Base-by-base conservation (phyloP, 2,329 filamentous ascomycete genomes). In the Alternaria rosae region DNA sequence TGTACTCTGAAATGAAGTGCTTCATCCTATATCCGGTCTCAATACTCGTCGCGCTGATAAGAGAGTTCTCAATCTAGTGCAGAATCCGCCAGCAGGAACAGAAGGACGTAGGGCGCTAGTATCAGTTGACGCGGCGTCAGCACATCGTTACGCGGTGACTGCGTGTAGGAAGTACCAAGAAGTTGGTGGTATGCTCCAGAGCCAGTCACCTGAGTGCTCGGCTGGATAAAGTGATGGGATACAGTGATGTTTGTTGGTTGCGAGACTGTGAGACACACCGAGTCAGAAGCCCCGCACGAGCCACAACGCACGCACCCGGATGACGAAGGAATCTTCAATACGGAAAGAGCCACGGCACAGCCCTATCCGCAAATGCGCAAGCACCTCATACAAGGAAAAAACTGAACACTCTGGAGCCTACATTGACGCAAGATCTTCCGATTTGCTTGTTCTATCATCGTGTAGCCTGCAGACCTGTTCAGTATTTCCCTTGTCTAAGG, bases 201-300 rank as follows among this genome's bases (percentile, higher is more conserved):
- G 17, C 38, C n/a, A 41, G 17, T 23, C 20, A 41, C 11, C 6
- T 15, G 30, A 15, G 28, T 41, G 30, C 44, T 41, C 47, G 38
- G 54, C 47, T 42, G 56, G 44, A 35, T 59, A 55, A 62, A 59
- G 42, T 54, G 48, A 45, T 45, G 50, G 26, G 32, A 20, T 21
- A 50, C 32, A 47, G 48, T 38, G 55, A 44, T n/a, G 20, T 35
- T 50, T 30, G 50, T 26, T 45, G 44, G 17, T 38, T 26, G 47
- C 28, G 17, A 35, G 17, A 17, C 48, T 64, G 61, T 64, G 61
- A 64, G 48, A 64, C 61, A 54, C 28, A 23, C 21, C 11, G 52
- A 54, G 61, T 61, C 53, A 30, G 53, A 55, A 57, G 54, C 21
- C 32, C n/a, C 43, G 30, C 51, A 41, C 25, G 25, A 60, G 45